Evolutionary conservation across 78 protist species (phyloP).

Genomic region (Bigelowiella natans): DNA sequence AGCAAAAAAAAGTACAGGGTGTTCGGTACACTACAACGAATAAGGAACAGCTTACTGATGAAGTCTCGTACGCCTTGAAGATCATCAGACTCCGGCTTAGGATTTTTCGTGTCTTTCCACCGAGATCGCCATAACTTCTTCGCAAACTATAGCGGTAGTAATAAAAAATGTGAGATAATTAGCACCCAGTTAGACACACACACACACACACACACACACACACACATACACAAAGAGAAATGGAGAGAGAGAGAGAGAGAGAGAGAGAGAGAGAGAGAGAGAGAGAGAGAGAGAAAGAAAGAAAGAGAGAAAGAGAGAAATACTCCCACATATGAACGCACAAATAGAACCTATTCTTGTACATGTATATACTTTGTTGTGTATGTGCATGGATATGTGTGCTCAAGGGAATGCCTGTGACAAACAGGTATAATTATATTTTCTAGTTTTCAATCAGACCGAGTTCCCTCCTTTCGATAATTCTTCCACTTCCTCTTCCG

Average conservation of each 20-base stretch:
- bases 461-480: background rate
- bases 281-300: background rate
- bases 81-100: background rate
- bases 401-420: background rate
- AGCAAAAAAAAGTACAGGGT: too few species aligned
- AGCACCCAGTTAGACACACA: background rate
- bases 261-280: background rate
- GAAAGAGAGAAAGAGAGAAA: background rate
- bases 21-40: background rate
- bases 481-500: background rate
- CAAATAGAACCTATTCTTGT: background rate
- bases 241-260: background rate
- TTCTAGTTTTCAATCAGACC: background rate
- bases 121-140: background rate
- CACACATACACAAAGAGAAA: background rate
- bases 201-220: background rate
- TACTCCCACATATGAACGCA: background rate
- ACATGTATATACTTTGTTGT: background rate
- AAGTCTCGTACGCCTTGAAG: background rate
- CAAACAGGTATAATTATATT: background rate
- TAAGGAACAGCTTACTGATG: background rate
- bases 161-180: too few species aligned
- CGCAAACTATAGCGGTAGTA: background rate
- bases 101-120: background rate
- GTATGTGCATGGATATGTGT: background rate